These are phyloP conservation scores for Scenedesmus sp. DNA, from an alignment of 163 green algal genomes.

Conservation along the genomic window DNA sequence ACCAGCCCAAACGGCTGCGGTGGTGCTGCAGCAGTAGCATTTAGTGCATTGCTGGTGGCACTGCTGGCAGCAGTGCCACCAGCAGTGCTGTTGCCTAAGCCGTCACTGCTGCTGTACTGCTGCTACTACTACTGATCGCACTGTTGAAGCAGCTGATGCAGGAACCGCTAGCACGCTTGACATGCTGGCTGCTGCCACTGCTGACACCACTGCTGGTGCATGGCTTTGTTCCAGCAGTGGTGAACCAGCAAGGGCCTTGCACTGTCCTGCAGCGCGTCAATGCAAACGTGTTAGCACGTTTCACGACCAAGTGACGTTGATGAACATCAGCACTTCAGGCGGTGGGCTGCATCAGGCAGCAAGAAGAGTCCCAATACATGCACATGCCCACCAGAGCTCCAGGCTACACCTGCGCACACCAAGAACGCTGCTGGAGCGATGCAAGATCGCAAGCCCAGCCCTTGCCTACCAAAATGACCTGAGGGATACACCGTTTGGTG, in stretches of 20 bases:
- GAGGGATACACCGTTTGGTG: not conserved
- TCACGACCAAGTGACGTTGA: not conserved
- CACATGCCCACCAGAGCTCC: not conserved
- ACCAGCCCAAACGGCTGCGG: slow-evolving; percentile 23
- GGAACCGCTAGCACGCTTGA: not conserved
- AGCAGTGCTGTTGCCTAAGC: too few species aligned
- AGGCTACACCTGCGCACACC: not conserved
- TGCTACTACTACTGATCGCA: too few species aligned
- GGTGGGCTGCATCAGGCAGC: too few species aligned
- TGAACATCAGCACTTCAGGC: not conserved
- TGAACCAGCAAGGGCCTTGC: not conserved
- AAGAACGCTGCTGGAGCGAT: too few species aligned
- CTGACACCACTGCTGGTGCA: not conserved
- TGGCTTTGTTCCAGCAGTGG: not conserved
- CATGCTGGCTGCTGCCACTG: not conserved
- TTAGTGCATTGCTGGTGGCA: not conserved
- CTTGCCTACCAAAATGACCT: not conserved
- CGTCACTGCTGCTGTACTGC: too few species aligned
- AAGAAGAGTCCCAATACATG: too few species aligned
- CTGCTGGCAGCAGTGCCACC: slow-evolving; percentile 26
- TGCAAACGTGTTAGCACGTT: not conserved
- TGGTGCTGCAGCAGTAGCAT: not conserved
- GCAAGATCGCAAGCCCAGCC: not conserved
- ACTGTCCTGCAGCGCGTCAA: not conserved
- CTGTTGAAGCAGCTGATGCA: not conserved